Percentiles rank a stretch among this genome's conserved stretches.
These are phyloP conservation scores for Pythium phragmiticola DNA, from an alignment of 352 stramenopile genomes.

Conservation along the genomic window DNA sequence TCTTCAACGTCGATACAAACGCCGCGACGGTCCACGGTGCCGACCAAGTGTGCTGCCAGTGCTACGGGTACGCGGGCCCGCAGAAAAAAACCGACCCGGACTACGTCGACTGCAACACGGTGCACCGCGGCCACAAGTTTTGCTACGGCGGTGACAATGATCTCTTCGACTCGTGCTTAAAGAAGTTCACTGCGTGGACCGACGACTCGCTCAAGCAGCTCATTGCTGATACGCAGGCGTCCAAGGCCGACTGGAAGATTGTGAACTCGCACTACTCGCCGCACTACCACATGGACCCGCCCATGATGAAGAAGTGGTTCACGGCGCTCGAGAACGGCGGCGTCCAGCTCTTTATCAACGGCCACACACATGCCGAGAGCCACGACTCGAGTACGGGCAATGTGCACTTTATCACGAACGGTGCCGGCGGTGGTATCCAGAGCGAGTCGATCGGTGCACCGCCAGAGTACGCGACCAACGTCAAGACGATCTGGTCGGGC, in stretches of 20 bases:
- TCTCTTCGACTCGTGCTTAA: slow-evolving; percentile 60
- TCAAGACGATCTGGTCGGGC: slow-evolving; percentile 28
- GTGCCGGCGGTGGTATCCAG: slow-evolving; percentile 37
- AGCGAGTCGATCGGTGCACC: slow-evolving; percentile 29
- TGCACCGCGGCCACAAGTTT: slow-evolving; percentile 45
- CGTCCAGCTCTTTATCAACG: slow-evolving; percentile 69
- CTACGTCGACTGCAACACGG: slow-evolving; percentile 47
- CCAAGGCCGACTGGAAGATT: slow-evolving; percentile 81
- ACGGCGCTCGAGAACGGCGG: slow-evolving; percentile 44
- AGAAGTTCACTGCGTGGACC: slow-evolving; percentile 61
- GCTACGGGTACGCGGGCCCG: slow-evolving; percentile 65
- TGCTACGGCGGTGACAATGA: slow-evolving; percentile 56
- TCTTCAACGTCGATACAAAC: slow-evolving; percentile 75
- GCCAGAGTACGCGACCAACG: slow-evolving; percentile 22
- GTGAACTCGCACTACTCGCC: slow-evolving; percentile 85
- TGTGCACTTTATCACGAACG: slow-evolving; percentile 43
- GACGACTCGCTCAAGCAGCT: slow-evolving; percentile 69
- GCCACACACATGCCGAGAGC: slow-evolving; percentile 81
- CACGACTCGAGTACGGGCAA: slow-evolving; percentile 45
- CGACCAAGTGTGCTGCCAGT: slow-evolving; percentile 83
- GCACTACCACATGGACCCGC: slow-evolving; percentile 68
- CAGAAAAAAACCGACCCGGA: slow-evolving; percentile 21
- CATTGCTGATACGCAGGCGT: slow-evolving; percentile 44
- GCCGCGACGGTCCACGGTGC: slow-evolving; percentile 61
- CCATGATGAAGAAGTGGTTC: slow-evolving; percentile 63